Conservation (phyloP, 2,329 filamentous ascomycete genomes). For the Penicillium aurantiogriseum region DNA sequence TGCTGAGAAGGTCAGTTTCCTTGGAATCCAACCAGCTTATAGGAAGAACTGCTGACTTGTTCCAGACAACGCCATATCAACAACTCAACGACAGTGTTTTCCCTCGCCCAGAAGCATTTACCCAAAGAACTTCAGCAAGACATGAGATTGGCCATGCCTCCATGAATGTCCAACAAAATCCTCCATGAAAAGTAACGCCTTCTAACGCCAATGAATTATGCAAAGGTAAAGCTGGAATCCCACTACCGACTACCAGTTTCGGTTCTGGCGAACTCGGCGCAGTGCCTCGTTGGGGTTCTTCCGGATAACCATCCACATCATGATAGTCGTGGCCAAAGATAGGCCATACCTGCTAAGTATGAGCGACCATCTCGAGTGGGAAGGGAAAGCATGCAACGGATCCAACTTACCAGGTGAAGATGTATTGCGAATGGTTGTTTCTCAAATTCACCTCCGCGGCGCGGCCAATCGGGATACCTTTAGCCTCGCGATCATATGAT, state of each 20-base stretch:
- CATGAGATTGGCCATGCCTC: constrained; percentile 52
- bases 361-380: constrained; percentile 16
- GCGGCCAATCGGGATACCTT: constrained; percentile 86
- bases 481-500: constrained; percentile 70
- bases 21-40: not conserved
- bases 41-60: constrained; percentile 29
- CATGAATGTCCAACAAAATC: constrained; percentile 25
- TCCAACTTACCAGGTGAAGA: constrained; percentile 84
- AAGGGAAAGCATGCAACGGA: not conserved
- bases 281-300: constrained; percentile 74
- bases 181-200: constrained; percentile 18
- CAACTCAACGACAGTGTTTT: constrained; percentile 71
- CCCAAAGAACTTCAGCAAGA: constrained; percentile 81
- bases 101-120: constrained; percentile 77
- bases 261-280: constrained; percentile 72
- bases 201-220: constrained; percentile 39
- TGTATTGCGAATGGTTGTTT: constrained; percentile 98
- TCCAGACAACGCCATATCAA: constrained; percentile 74
- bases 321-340: constrained; percentile 79
- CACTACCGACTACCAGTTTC: constrained; percentile 60
- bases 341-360: constrained; percentile 71
- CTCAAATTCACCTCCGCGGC: constrained; percentile 85
- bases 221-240: constrained; percentile 4
- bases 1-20: constrained; percentile 74
- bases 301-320: constrained; percentile 94